Base-by-base conservation (phyloP, 768 basidiomycete genomes). In the Hericium erinaceus region DNA sequence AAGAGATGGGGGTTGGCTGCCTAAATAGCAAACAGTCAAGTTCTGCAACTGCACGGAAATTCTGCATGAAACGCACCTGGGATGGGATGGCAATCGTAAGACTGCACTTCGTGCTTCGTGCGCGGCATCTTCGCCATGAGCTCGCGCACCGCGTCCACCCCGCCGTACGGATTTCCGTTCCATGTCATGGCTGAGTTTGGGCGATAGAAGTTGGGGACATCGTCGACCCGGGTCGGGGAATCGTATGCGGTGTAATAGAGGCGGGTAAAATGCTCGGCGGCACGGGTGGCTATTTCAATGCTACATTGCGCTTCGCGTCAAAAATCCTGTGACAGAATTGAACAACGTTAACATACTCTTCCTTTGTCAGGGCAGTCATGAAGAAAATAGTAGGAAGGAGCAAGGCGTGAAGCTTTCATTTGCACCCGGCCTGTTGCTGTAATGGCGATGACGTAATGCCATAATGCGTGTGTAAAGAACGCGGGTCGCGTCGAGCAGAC, bases 51-150 rank as follows among this genome's bases (percentile, higher is more conserved):
- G 10, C 28, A 20, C 11, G 51, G 20, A 28, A 24, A 26, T n/a
- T 38, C 20, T 18, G 18, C 22, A 51, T 9, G 18, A 37, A 26
- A 61, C 71, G 22, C 39, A 87, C 91, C 89, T 70, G 89, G 87
- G 58, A 93, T 90, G 39, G 92, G 87, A 68, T 93, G 91, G 64
- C 92, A 93, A 67, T 93, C 92, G 61, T 90, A 91, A 16, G 88
- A 90, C 68, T 89, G 86, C 18, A 93, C 78, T 58, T 93, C 92
- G 64, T 93, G 91, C 62, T 83, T 88, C 26, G 90, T 89, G 18
- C 74, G 73, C 2, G 89, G 89, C 84, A 90, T 90, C 54, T 80
- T 81, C 61, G 79, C 72, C 22, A 90, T 76, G 46, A 92, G 77
- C 57, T 81, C 76, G 56, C 77, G 78, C 49, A 92, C 74, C 2